These are phyloP conservation scores for Danielia reshetovae DNA, from an alignment of 805 yeast species.

Conservation along the genomic window DNA sequence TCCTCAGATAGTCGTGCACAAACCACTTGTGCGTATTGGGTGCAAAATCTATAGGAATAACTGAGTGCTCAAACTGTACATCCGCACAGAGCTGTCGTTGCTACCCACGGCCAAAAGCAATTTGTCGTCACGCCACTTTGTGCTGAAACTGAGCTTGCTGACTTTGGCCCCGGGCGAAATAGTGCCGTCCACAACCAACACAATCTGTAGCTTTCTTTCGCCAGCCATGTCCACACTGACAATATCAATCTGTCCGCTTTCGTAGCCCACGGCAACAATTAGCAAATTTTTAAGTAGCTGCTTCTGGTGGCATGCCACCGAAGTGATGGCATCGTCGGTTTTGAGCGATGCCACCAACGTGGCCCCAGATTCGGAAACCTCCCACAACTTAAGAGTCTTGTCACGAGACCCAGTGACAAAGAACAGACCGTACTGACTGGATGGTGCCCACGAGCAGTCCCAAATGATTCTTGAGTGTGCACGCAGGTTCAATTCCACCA, in stretches of 20 bases:
- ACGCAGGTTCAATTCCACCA: slow-evolving; percentile 49
- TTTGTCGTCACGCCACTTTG: slow-evolving; percentile 15
- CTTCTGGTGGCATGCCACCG: slow-evolving; percentile 48
- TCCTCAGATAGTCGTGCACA: slow-evolving; percentile 5
- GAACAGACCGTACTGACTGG: slow-evolving; percentile 18
- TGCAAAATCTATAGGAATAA: slow-evolving; percentile 1
- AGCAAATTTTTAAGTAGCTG: slow-evolving; percentile 25
- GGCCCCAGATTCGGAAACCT: slow-evolving; percentile 19
- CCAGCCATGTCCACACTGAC: slow-evolving; percentile 33
- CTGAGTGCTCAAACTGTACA: slow-evolving; percentile 22
- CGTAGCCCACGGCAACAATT: slow-evolving; percentile 63
- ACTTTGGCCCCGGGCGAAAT: slow-evolving; percentile 62
- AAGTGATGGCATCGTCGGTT: slow-evolving; percentile 58
- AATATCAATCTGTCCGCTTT: slow-evolving; percentile 56
- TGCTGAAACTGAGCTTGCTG: slow-evolving; percentile 57
- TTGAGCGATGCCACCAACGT: slow-evolving; percentile 38
- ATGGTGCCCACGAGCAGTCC: slow-evolving; percentile 89
- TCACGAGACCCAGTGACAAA: slow-evolving; percentile 90
- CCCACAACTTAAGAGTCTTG: slow-evolving; percentile 73
- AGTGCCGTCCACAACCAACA: slow-evolving; percentile 30
- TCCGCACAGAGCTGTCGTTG: slow-evolving; percentile 59
- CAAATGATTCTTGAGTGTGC: slow-evolving; percentile 92
- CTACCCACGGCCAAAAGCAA: slow-evolving; percentile 57
- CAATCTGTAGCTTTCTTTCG: slow-evolving; percentile 13
- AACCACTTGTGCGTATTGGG: background rate